A percentile compares a stretch with the other conserved stretches of the same genome.
phyloP scores from a whole-genome alignment of 2,329 filamentous ascomycete species.

The Daldinia eschscholtzii region DNA sequence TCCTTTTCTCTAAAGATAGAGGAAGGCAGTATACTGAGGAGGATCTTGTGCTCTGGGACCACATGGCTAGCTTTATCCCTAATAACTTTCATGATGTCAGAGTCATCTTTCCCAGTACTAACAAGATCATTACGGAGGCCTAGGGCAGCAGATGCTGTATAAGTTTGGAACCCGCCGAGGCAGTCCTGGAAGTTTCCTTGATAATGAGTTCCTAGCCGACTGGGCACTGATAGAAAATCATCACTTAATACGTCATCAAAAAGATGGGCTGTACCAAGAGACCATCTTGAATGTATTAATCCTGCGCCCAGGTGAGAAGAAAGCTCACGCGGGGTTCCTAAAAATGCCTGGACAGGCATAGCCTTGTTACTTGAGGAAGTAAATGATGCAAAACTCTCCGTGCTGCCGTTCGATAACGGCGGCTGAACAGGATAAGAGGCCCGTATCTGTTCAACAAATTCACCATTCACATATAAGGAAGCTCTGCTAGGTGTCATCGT shows the following conservation, averaged over 20 bases:
- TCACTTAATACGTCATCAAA: conserved; percentile 91
- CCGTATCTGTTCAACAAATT: conserved; percentile 92
- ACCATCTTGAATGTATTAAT: conserved; percentile 84
- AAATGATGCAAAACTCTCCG: conserved; percentile 78
- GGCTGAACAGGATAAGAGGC: conserved; percentile 88
- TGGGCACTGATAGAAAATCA: conserved; percentile 91
- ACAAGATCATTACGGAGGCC: conserved; percentile 92
- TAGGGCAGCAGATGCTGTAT: conserved; percentile 89
- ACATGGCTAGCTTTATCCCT: conserved; percentile 85
- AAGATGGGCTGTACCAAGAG: conserved; percentile 87
- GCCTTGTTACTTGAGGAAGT: conserved; percentile 68
- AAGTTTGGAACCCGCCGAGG: conserved; percentile 95
- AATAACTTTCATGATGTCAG: conserved; percentile 91
- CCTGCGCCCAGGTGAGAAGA: conserved; percentile 80
- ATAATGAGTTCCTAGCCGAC: conserved; percentile 89
- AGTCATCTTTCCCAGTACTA: conserved; percentile 88
- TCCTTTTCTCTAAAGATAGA: conserved; percentile 86
- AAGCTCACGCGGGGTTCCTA: conserved; percentile 91
- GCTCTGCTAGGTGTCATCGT: conserved; percentile 83
- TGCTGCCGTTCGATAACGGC: conserved; percentile 70
- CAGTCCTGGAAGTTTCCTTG: conserved; percentile 98
- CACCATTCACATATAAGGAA: conserved; percentile 89
- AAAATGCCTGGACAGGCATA: conserved; percentile 86
- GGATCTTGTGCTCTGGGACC: conserved; percentile 82
- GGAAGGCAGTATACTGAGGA: conserved; percentile 85